Base-by-base conservation (phyloP, 2,329 filamentous ascomycete genomes). In the Aciculosporium take region DNA sequence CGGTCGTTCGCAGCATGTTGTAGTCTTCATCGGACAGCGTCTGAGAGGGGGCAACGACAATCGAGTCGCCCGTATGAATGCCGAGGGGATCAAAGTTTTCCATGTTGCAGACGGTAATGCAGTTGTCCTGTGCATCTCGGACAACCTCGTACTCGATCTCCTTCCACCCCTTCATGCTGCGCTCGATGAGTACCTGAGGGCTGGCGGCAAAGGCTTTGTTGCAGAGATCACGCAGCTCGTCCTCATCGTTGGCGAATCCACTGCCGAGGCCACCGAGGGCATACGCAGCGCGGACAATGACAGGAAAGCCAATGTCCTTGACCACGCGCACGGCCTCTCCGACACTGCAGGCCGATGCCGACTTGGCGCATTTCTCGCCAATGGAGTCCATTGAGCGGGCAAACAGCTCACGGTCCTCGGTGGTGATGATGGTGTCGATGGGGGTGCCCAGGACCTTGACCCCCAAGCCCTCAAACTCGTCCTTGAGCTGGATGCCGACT, bases 121-220 rank as follows among this genome's bases (percentile, higher is more conserved):
- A 98, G 72, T 96, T 96, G 67, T 98, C 88, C 53, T 86, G 79
- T 43, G 80, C 83, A 68, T 96, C 91, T 55, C 91, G 82, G 31
- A 98, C 91, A 47, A 96, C 91, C 63, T 98, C 91, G 58, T 96
- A 98, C 63, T 98, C 91, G 48, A 96, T 93, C 64, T 98, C 91
- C 64, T 98, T 98, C 91, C 91, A 98, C 45, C 91, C 91, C 69
- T 96, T 96, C 89, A 98, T 96, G 67, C 86, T 94, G 61, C 84
- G 80, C 68, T 98, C 91, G 53, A 98, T 93, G 42, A 98, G 74
- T 7, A 98, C 85, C 60, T 98, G 91, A 7, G 91, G 91, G 57
- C 86, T 94, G 51, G 84, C 88, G 23, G 91, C 88, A 51, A 98
- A 87, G 6, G 91, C 89, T 65, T 94, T 94, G 61, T 84, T 81